Conservation (phyloP, 352 stramenopile genomes). For the Globisporangium mamillatum region DNA sequence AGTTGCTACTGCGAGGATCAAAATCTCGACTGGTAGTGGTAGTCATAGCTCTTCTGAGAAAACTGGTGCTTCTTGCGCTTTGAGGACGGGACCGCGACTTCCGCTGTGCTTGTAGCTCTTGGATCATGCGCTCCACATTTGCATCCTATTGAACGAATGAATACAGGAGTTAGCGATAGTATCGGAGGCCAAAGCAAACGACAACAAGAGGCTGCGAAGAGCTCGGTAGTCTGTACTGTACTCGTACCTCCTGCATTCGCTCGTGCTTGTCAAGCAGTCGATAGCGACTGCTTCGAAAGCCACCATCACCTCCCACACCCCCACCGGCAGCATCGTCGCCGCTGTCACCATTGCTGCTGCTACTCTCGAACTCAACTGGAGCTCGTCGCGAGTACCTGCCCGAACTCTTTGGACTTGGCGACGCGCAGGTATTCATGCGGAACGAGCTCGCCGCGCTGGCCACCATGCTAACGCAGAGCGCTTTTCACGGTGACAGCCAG, state of each 20-base stretch:
- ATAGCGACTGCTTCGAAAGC: slow-evolving; percentile 30
- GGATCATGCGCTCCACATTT: slow-evolving; percentile 45
- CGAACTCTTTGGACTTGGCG: background rate
- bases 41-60: background rate
- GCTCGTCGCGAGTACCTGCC: background rate
- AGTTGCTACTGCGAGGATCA: background rate
- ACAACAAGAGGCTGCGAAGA: no score
- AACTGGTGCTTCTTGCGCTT: background rate
- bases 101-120: slow-evolving; percentile 31
- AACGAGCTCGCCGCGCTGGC: slow-evolving; percentile 10
- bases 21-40: background rate
- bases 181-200: background rate
- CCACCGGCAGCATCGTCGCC: background rate
- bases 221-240: background rate
- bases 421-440: slow-evolving; percentile 8
- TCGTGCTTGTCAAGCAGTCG: slow-evolving; percentile 38
- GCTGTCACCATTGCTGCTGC: background rate
- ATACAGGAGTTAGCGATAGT: no score
- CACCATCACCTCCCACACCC: background rate
- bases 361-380: background rate
- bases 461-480: slow-evolving; percentile 1
- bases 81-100: slow-evolving; percentile 7
- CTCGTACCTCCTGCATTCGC: slow-evolving; percentile 29
- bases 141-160: slow-evolving; percentile 20
- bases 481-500: background rate